phyloP scores from a whole-genome alignment of 257 asterid species.

The Scutellaria baicalensis region DNA sequence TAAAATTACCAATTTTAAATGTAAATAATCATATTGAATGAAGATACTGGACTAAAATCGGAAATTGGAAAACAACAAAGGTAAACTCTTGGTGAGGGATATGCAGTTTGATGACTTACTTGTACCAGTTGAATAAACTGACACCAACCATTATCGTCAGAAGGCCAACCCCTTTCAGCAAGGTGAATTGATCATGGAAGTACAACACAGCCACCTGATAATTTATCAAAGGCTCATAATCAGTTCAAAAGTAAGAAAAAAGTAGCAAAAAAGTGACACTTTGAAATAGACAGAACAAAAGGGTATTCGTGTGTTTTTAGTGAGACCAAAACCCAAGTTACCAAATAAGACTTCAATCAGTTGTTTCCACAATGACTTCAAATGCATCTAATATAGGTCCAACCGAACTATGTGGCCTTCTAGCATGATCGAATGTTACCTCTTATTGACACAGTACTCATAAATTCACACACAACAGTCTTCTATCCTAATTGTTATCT shows the following conservation, averaged over 20 bases:
- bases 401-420: background rate
- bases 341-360: background rate
- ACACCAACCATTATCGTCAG: constrained; percentile 78
- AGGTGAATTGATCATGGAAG: constrained; percentile 87
- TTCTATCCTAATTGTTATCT: background rate
- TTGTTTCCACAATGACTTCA: background rate
- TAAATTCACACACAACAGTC: background rate
- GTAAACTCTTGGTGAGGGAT: background rate
- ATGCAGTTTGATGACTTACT: constrained; percentile 60
- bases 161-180: constrained; percentile 88
- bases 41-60: background rate
- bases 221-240: constrained; percentile 9
- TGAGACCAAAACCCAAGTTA: background rate
- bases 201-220: constrained; percentile 92
- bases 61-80: background rate
- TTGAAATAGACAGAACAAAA: background rate
- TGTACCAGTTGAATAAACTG: constrained; percentile 95
- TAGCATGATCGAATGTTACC: no score
- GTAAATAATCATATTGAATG: background rate
- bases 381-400: background rate
- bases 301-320: constrained; percentile 1
- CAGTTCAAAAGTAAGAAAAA: background rate
- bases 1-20: background rate
- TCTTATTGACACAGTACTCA: background rate
- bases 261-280: background rate